These are phyloP conservation scores for Acanthamoeba lenticulata DNA, from an alignment of 208 protist species.

Conservation along the genomic window DNA sequence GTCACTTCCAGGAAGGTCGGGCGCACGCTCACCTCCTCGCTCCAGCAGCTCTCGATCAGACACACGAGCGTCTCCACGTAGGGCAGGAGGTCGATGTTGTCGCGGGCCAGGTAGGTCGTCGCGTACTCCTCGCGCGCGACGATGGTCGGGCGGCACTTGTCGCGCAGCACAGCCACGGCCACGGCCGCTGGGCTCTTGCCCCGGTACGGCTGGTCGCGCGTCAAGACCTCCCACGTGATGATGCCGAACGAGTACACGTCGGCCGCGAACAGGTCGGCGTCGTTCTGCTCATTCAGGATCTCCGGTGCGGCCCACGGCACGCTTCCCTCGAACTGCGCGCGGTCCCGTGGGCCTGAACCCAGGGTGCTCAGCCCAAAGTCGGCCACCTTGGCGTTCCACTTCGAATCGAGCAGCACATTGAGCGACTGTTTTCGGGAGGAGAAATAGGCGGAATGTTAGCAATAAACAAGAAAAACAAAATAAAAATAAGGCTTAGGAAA, in stretches of 20 bases:
- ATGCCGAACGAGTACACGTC: constrained; percentile 33
- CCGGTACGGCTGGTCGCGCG: constrained; percentile 20
- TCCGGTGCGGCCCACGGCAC: constrained; percentile 47
- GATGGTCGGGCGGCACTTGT: constrained; percentile 8
- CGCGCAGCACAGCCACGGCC: constrained; percentile 14
- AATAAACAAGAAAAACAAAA: no score
- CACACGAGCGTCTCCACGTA: not conserved
- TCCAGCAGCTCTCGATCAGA: constrained; percentile 22
- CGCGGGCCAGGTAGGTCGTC: not conserved
- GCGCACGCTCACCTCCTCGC: not conserved
- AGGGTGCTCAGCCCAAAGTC: not conserved
- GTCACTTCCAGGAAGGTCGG: constrained; percentile 28
- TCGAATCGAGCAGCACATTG: not conserved
- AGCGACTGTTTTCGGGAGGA: not conserved
- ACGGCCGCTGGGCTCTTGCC: constrained; percentile 27
- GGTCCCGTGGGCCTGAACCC: not conserved
- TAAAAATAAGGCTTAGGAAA: no score
- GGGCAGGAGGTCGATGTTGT: not conserved
- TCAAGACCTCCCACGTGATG: constrained; percentile 50
- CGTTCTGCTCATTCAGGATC: not conserved
- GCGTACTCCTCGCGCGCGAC: not conserved
- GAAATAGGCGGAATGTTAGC: no score
- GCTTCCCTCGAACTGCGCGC: constrained; percentile 34
- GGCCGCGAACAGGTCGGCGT: not conserved
- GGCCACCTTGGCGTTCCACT: constrained; percentile 29